Evolutionary conservation across 2,329 filamentous ascomycete genomes (phyloP).

Genomic region (Aphanocladium album): DNA sequence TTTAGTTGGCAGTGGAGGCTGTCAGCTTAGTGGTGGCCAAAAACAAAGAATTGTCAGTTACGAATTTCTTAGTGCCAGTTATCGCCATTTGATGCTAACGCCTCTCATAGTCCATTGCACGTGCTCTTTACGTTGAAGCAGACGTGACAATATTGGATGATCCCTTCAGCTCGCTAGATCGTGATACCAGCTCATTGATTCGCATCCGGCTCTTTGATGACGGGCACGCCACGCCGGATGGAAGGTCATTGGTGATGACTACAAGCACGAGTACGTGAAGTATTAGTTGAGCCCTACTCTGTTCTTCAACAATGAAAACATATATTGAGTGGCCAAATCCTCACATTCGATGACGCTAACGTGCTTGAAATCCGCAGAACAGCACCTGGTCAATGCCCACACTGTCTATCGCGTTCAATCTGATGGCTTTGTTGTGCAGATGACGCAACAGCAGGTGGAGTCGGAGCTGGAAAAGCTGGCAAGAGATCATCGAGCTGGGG

Average conservation of each 20-base stretch:
- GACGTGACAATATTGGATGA: constrained; percentile 4
- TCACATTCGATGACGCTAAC: neutral
- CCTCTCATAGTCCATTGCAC: neutral
- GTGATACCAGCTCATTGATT: neutral
- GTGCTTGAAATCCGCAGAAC: neutral
- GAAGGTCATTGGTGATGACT: constrained; percentile 5
- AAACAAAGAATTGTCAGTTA: constrained; percentile 3
- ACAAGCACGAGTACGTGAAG: constrained; percentile 5
- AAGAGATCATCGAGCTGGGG: too few species aligned
- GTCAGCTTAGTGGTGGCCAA: constrained; percentile 3
- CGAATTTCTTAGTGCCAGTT: neutral
- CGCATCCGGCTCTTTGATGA: neutral
- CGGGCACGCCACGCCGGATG: neutral
- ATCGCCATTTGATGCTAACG: too few species aligned
- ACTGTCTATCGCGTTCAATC: neutral
- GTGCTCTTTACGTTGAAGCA: neutral
- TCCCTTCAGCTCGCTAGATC: constrained; percentile 2
- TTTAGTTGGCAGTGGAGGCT: neutral
- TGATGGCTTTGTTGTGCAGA: neutral
- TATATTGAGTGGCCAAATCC: neutral
- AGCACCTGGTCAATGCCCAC: constrained; percentile 7
- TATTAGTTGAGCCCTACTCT: too few species aligned
- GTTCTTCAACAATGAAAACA: neutral
- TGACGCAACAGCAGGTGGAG: neutral
- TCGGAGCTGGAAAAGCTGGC: neutral